Evolutionary conservation across 345 rosid species (phyloP), one percentile per base, ranked within the genome.

Genomic region (Clausena lansium): DNA sequence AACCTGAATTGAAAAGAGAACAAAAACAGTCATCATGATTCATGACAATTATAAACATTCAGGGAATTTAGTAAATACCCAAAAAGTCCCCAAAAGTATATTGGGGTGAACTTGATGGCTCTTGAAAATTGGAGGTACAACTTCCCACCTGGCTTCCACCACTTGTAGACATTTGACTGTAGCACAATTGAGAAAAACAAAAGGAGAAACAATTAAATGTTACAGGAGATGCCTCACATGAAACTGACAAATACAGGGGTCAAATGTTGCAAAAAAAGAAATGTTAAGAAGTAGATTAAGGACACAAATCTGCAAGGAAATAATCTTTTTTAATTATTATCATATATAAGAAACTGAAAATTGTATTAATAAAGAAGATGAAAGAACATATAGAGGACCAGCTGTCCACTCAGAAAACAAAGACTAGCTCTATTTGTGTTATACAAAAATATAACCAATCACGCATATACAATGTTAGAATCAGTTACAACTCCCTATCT

Each of bases 81-180:
- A 17, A 92, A 80, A 61, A 89, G 79, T 76, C 99, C 99, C 97
- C 98, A 91, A 67, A 94, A 96, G 81, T 88, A 75, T 74, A 90
- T 88, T 0, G 99, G 99, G 52, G 88, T 79, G 84, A 96, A 92
- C 86, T 84, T 94, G 71, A 96, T 82, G 36, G 94, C 94, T 83
- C 99, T 89, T 5, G 97, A 79, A 66, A 92, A n/a, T 76, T 89
- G 80, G 80, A 83, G 81, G 78, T 80, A 91, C 45, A 90, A 66
- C 74, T 85, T 81, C 59, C 95, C 93, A 36, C 87, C 73, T n/a
- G 99, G 99, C 81, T 92, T 96, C 98, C 99, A 91, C 99, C 99
- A 96, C 71, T 83, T 88, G 81, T 87, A 96, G 68, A 86, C 90
- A 9, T 69, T 55, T 41, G 97, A 86, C 97, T 95, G 88, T 24